Conservation (phyloP, 2,329 filamentous ascomycete species). For the Berkeleyomyces basicola region DNA sequence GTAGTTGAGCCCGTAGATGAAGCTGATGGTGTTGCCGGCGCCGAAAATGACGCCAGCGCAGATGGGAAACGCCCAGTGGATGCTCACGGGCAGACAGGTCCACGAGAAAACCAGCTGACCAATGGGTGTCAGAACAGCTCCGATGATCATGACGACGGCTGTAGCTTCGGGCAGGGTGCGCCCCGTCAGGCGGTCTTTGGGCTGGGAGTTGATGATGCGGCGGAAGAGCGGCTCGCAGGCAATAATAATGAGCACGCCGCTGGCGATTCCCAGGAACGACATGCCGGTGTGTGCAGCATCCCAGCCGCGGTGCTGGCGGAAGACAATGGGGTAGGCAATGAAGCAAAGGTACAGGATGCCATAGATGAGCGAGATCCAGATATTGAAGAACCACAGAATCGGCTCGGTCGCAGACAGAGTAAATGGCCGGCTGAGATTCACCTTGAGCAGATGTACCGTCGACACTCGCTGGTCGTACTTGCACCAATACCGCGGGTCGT, state of each 20-base stretch:
- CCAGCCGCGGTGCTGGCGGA: conserved; percentile 61
- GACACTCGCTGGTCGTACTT: conserved; percentile 58
- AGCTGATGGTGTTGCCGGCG: conserved; percentile 57
- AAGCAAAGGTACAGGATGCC: conserved; percentile 82
- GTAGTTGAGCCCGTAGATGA: conserved; percentile 73
- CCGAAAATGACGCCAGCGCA: conserved; percentile 67
- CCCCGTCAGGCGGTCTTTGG: conserved; percentile 57
- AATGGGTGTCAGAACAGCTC: conserved; percentile 53
- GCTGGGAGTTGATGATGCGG: conserved; percentile 59
- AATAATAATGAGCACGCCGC: conserved; percentile 46
- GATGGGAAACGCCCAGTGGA: conserved; percentile 71
- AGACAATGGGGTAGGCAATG: conserved; percentile 78
- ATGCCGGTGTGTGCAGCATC: conserved; percentile 54
- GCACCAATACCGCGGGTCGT: conserved; percentile 59
- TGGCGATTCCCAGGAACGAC: conserved; percentile 55
- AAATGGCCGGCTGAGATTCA: conserved; percentile 65
- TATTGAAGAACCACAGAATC: conserved; percentile 54
- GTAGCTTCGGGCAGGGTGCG: conserved; percentile 62
- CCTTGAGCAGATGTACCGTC: conserved; percentile 50
- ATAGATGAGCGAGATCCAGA: conserved; percentile 70
- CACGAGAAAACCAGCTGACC: conserved; percentile 79
- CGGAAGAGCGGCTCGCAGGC: conserved; percentile 55
- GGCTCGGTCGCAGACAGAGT: conserved; percentile 65
- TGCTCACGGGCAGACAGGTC: conserved; percentile 61
- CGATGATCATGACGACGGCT: conserved; percentile 64